Evolutionary conservation across 345 rosid species (phyloP).

Genomic region (Linum trigynum): DNA sequence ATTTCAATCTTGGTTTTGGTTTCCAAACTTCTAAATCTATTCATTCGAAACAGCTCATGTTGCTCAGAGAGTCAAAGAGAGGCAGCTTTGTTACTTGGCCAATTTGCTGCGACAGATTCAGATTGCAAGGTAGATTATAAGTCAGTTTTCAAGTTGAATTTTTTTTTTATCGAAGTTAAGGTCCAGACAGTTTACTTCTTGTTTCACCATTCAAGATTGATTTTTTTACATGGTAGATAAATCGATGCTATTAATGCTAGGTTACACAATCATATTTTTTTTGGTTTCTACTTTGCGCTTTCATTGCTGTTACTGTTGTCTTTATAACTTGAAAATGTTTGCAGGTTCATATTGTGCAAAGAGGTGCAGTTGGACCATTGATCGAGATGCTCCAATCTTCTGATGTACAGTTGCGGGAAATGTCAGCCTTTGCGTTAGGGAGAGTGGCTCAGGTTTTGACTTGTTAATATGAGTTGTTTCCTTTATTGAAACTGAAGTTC

Average conservation of each 20-base stretch:
- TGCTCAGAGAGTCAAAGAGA: slow-evolving; percentile 99
- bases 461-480: background rate
- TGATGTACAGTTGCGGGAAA: slow-evolving; percentile 88
- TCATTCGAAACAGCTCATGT: slow-evolving; percentile 55
- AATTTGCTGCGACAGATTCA: slow-evolving; percentile 96
- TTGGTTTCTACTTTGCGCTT: background rate
- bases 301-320: slow-evolving; percentile 6
- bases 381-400: slow-evolving; percentile 89
- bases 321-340: slow-evolving; percentile 15
- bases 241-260: background rate
- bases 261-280: background rate
- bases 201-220: background rate
- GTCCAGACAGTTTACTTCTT: background rate
- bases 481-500: background rate
- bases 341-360: slow-evolving; percentile 97
- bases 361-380: slow-evolving; percentile 93
- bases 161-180: background rate
- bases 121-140: slow-evolving; percentile 72
- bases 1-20: too few species aligned
- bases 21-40: slow-evolving; percentile 14
- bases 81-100: slow-evolving; percentile 97
- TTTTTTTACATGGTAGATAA: background rate
- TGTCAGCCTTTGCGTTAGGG: slow-evolving; percentile 99
- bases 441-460: slow-evolving; percentile 90
- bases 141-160: slow-evolving; percentile 1